phyloP scores from a whole-genome alignment of 1,139 yeast species.

The Suhomyces taliae region DNA sequence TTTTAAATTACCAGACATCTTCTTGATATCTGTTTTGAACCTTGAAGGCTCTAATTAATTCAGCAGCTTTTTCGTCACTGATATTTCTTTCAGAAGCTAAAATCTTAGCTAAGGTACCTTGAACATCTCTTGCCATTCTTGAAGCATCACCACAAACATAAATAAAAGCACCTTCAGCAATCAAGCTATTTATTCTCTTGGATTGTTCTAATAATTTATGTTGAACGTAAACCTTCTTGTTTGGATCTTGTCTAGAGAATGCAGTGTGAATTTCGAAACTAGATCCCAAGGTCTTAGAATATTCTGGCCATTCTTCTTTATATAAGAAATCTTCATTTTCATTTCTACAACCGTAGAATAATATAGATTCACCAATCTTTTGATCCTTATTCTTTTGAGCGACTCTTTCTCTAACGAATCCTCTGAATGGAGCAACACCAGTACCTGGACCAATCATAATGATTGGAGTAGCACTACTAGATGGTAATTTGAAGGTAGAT shows the following conservation, averaged over 20 bases:
- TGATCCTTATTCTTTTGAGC: constrained; percentile 37
- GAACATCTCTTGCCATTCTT: constrained; percentile 97
- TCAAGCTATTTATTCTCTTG: constrained; percentile 52
- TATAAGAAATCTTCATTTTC: constrained; percentile 76
- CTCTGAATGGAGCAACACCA: constrained; percentile 97
- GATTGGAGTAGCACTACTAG: constrained; percentile 78
- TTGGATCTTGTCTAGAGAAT: constrained; percentile 70
- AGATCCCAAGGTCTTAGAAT: constrained; percentile 62
- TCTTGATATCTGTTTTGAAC: constrained; percentile 91
- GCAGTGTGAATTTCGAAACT: constrained; percentile 76
- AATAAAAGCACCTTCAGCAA: constrained; percentile 77
- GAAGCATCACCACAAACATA: constrained; percentile 98
- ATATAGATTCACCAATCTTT: constrained; percentile 68
- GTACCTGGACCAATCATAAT: constrained; percentile 98
- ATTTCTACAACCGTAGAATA: constrained; percentile 85
- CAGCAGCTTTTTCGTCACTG: constrained; percentile 68
- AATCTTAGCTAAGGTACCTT: constrained; percentile 63
- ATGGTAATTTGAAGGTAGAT: constrained; percentile 92
- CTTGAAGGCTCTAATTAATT: constrained; percentile 75
- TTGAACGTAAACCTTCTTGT: constrained; percentile 83
- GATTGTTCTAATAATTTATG: constrained; percentile 67
- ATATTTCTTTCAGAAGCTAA: constrained; percentile 60
- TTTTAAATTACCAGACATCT: constrained; percentile 77
- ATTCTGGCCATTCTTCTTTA: constrained; percentile 81
- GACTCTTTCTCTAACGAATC: constrained; percentile 81